These are phyloP conservation scores for Austroboletus rostrupii DNA, from an alignment of 1,284 basidiomycete species.

Conservation along the genomic window DNA sequence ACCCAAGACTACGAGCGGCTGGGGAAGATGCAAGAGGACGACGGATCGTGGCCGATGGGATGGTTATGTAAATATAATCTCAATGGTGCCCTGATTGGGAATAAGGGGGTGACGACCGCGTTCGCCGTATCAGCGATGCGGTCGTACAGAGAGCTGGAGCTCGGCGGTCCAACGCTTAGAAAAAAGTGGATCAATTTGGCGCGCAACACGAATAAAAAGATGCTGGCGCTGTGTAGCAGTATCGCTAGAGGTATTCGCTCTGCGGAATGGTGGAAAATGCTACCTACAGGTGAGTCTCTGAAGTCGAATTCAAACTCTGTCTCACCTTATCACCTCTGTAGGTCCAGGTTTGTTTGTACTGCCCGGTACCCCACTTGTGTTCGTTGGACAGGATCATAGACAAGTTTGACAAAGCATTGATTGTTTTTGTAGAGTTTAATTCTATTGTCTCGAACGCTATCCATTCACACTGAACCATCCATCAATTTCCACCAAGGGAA, in stretches of 20 bases:
- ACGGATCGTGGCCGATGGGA: slow-evolving; percentile 23
- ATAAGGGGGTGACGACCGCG: slow-evolving; percentile 22
- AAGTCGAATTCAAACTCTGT: too few relatives aligned
- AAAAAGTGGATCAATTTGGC: too few relatives aligned
- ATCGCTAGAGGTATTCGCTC: too few relatives aligned
- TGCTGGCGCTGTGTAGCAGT: too few relatives aligned
- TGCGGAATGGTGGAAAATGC: too few relatives aligned
- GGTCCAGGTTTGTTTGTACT: too few relatives aligned
- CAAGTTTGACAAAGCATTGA: too few relatives aligned
- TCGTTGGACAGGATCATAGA: slow-evolving; percentile 8
- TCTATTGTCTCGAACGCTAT: neutral
- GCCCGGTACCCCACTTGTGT: slow-evolving; percentile 1
- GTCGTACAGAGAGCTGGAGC: slow-evolving; percentile 17
- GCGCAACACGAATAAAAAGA: too few relatives aligned
- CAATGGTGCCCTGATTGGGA: slow-evolving; percentile 9
- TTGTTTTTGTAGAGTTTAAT: too few relatives aligned
- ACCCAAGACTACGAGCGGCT: slow-evolving; percentile 18
- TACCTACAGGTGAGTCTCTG: too few relatives aligned
- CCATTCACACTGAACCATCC: neutral
- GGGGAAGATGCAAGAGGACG: slow-evolving; percentile 15
- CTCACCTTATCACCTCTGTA: too few relatives aligned
- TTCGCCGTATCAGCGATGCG: slow-evolving; percentile 18
- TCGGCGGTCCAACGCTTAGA: too few relatives aligned
- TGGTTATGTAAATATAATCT: slow-evolving; percentile 15
- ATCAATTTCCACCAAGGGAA: neutral